Base-by-base conservation (phyloP, 805 yeast genomes). In the Yarrowia sp. region DNA sequence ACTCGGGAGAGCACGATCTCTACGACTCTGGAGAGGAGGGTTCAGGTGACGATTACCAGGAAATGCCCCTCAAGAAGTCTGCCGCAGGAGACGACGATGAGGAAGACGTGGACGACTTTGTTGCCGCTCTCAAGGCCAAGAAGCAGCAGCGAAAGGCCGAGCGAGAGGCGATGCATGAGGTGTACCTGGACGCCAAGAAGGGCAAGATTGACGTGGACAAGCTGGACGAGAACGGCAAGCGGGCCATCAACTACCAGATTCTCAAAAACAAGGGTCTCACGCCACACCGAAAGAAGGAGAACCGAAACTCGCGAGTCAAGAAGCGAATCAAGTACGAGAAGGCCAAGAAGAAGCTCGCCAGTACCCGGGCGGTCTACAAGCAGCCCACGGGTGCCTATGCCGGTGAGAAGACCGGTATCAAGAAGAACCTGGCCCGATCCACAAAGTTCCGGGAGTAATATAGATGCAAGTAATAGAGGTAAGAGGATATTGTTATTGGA, bases 401-500 rank as follows among this genome's bases (percentile, higher is more conserved):
- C 72, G 99, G 99, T 80, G 99, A 95, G 79, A 85, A 87, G 82
- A 92, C 98, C 19, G 99, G 99, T 91, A 95, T 95, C 77, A 92
- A 92, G 84, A 94, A 95, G 86, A 92, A 92, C 73, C 77, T 94
- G 66, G 84, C 97, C n/a, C 89, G 91, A 79, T 89, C 97, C 75
- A 92, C 91, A 76, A 90, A 89, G 78, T 88, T 92, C 79, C 46
- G 70, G 19, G 65, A 63, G 38, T 70, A 53, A 52, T 35, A 32
- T 49, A 49, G 40, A 49, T 49, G 55, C 55, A 49, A 35, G 55
- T 49, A 49, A 49, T 49, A 49, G 55, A 49, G 38, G 32, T 26
- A 26, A 26, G 32, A 26, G 32, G 32, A 26, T 26, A 26, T 26
- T 26, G 32, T 26, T 26, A 26, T 26, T 26, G 32, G 7, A 5